Base-by-base conservation (phyloP, 148 eudicot species). In the Pouteria glomerata region DNA sequence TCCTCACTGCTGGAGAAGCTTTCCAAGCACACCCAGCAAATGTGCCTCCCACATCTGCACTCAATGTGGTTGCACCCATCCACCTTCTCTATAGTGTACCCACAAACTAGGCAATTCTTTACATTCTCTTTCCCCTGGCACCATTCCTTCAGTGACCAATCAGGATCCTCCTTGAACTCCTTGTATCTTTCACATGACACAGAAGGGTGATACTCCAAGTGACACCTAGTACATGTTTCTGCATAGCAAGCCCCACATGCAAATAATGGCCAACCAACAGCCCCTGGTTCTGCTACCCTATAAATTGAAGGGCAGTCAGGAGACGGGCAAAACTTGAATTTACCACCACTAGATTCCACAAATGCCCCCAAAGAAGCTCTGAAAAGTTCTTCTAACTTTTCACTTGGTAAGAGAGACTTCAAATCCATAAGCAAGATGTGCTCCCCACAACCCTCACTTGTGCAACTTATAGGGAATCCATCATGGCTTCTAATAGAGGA, bases 241-340 rank as follows among this genome's bases (percentile, higher is more conserved):
- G 23, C 23, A 8, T 33, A 33, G 37, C 63, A 59, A 15, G 63
- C 42, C 37, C 63, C 63, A 59, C 63, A 59, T 0, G n/a, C 63
- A 59, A n/a, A n/a, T n/a, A 59, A 59, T 33, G 63, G 39, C 63
- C 10, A 6, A 31, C 63, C 39, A 31, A 41, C 0, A 2, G 42
- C 33, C 35, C 63, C 63, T 2, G 39, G 41, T 30, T 59, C 63
- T 33, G 63, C 21, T 18, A 59, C 42, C 8, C 63, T 33, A 19
- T 59, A 59, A 59, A 59, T 41, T 16, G 63, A 31, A 59, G 63
- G 63, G 63, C 63, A 59, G 37, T 59, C 63, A 18, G 63, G 63
- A 16, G 42, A 59, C 4, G 39, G 63, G 63, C 63, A 59, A 34
- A 59, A 59, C 63, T 21, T 59, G 63, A 31, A 59, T 27, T 31